Evolutionary conservation across 768 basidiomycete genomes (phyloP), one percentile per base, ranked within the genome.

Genomic region (Imleria badia): DNA sequence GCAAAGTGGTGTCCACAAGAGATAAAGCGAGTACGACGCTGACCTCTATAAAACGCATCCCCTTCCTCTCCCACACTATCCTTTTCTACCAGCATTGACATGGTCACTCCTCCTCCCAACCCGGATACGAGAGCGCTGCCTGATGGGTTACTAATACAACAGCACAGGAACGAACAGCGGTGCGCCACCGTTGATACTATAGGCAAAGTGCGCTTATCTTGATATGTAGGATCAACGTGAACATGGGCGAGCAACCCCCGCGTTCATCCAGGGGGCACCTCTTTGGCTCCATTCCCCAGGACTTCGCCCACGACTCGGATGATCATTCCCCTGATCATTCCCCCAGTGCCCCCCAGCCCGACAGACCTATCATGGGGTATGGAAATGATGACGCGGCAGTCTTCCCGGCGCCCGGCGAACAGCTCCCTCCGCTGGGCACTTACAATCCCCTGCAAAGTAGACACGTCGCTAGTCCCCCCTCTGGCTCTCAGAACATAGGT

Each of bases 241-340:
- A 91, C 61, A 87, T 85, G 0, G 68, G 62, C 23, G 78, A 80
- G 42, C 71, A 76, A 17, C 88, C 89, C 5, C 85, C 87, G 1
- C 76, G 79, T 19, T 82, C 86, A 35, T 80, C 77, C 14, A 91
- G 89, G 89, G 75, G 72, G 0, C 89, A 90, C 60, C 89, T 89
- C 0, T 68, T 79, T n/a, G 85, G 84, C 5, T 77, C 76, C 8
- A 64, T 67, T 0, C 49, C 52, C 1, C 62, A 69, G 22, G 67
- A 67, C 56, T 79, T 60, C 50, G 66, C 57, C 64, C 76, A 13
- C 75, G 78, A 0, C 40, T 59, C 0, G 76, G 78, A n/a, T n/a
- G n/a, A n/a, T 19, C 73, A 80, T 10, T 84, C 85, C 1, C 70
- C 71, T 22, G 70, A 72, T n/a, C n/a, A n/a, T n/a, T n/a, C n/a